phyloP scores from a whole-genome alignment of 768 basidiomycete genomes.

The Leccinum olivaceopallidum region DNA sequence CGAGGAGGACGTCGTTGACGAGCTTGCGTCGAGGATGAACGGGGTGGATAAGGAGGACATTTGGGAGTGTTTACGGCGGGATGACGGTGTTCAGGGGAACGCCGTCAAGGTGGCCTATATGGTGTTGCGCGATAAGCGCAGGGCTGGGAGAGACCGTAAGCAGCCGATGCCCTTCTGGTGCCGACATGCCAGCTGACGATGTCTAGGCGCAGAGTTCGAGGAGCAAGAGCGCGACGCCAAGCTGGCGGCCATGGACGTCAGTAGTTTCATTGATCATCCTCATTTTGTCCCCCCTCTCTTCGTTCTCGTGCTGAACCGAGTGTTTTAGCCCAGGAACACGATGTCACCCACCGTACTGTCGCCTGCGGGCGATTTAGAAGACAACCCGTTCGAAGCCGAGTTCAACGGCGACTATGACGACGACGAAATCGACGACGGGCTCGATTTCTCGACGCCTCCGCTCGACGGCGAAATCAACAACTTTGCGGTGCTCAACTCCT shows the following conservation, averaged over 20 bases:
- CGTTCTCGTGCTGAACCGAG: not conserved
- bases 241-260: conserved; percentile 76
- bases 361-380: conserved; percentile 63
- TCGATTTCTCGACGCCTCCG: conserved; percentile 48
- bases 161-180: conserved; percentile 13
- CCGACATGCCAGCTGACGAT: conserved; percentile 15
- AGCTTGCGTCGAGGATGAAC: conserved; percentile 68
- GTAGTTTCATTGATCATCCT: conserved; percentile 28
- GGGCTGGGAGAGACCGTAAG: conserved; percentile 84
- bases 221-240: conserved; percentile 86
- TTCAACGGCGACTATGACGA: conserved; percentile 46
- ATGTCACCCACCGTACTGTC: conserved; percentile 69
- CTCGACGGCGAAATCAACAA: conserved; percentile 47
- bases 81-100: conserved; percentile 86
- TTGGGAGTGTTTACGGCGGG: conserved; percentile 79
- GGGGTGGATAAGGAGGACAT: conserved; percentile 83
- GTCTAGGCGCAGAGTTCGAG: conserved; percentile 69
- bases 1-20: conserved; percentile 88
- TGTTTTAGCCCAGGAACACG: conserved; percentile 64
- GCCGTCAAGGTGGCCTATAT: conserved; percentile 97
- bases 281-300: not conserved
- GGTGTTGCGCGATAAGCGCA: conserved; percentile 84
- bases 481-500: conserved; percentile 89
- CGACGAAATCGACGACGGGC: conserved; percentile 58
- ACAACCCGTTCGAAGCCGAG: conserved; percentile 80